Evolutionary conservation across 495 filamentous ascomycete genomes (phyloP).

Genomic region (Glutinoglossum americanum): DNA sequence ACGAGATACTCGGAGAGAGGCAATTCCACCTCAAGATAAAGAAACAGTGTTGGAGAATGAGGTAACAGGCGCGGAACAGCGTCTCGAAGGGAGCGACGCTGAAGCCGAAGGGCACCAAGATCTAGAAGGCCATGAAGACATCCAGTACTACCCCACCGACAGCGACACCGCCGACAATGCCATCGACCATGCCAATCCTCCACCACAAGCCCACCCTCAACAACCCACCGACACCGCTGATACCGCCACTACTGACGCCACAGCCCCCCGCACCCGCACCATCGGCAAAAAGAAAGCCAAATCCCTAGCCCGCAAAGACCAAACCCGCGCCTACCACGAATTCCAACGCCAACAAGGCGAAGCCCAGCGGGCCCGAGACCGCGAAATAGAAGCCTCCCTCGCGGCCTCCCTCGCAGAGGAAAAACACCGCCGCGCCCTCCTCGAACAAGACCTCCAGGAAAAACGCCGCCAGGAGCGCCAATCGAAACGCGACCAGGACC

Average conservation of each 20-base stretch:
- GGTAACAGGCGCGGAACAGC: neutral
- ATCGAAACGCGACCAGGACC: slow-evolving; percentile 12
- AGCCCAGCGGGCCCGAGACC: slow-evolving; percentile 15
- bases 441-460: slow-evolving; percentile 20
- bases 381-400: slow-evolving; percentile 16
- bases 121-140: neutral
- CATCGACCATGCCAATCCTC: neutral
- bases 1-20: neutral
- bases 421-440: slow-evolving; percentile 17
- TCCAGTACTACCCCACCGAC: neutral
- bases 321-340: slow-evolving; percentile 27
- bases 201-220: neutral
- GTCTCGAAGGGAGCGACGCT: neutral
- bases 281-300: slow-evolving; percentile 27
- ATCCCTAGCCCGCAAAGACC: slow-evolving; percentile 24
- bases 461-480: slow-evolving; percentile 14
- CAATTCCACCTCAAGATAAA: neutral
- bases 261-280: slow-evolving; percentile 10
- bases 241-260: no score
- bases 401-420: slow-evolving; percentile 19
- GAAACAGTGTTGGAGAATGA: neutral
- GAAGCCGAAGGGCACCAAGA: slow-evolving; percentile 1
- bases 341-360: slow-evolving; percentile 22
- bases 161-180: neutral
- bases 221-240: no score